Evolutionary conservation across 768 basidiomycete genomes (phyloP), one percentile per base, ranked within the genome.

Genomic region (Auriculariales sp.): DNA sequence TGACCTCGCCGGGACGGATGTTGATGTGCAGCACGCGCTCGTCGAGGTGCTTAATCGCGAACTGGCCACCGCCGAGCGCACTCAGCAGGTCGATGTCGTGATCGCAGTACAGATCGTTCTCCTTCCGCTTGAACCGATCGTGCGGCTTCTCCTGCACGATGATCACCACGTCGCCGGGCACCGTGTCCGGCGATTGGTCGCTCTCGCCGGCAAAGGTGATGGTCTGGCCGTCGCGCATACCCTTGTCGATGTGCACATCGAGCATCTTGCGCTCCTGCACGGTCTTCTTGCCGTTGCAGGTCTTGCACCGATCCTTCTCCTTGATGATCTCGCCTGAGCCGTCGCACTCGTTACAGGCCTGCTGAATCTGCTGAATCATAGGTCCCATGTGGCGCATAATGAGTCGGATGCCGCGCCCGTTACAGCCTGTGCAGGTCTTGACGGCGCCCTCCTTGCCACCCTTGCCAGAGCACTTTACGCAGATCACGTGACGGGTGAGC

Each of bases 321-420:
- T 90, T 92, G 72, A 99, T 95, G 58, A 92, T 73, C 66, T 99
- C 94, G 56, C 95, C 95, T n/a, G 80, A 77, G 14, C 89, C 95
- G 47, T 73, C 77, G 65, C 95, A 99, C 14, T 97, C 95, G 62
- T 83, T 80, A 70, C 95, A 99, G 39, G 80, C 74, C 49, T 90
- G 87, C 64, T 98, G 95, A 57, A 98, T 88, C 68, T 99, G 94
- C 67, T 99, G 95, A 58, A 99, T 89, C 95, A 99, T 99, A 3
- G 95, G 95, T 25, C 95, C 95, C 79, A 99, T 87, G 65, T 98
- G 95, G 53, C 95, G 86, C 53, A 98, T 69, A 47, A 84, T 89
- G 61, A 97, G 66, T 63, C 82, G 87, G 71, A 93, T 68, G 59
- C 95, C 95, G 55, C 90, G 88, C 50, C 95, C 95, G 59, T 69